A percentile compares a stretch with the other conserved stretches of the same genome.
phyloP scores from a whole-genome alignment of 2,329 filamentous ascomycete genomes.

The Orbilia javanica region DNA sequence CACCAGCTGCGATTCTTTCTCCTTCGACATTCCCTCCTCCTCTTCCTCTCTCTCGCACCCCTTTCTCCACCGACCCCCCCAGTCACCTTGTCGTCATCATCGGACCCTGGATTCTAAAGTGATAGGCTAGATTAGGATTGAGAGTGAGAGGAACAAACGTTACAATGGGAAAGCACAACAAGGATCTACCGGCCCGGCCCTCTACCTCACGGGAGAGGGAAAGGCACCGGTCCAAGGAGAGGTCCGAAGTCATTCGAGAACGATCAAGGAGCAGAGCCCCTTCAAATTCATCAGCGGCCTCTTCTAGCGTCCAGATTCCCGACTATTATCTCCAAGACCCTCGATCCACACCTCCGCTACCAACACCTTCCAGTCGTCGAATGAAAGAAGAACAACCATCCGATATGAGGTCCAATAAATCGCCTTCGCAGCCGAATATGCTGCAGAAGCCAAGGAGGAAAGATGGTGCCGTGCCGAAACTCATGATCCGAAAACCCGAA shows the following conservation, averaged over 20 bases:
- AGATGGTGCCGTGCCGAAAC: conserved; percentile 40
- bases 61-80: conserved; percentile 18
- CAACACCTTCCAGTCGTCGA: conserved; percentile 28
- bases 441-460: conserved; percentile 48
- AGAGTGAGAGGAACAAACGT: conserved; percentile 19
- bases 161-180: conserved; percentile 53
- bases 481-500: conserved; percentile 47
- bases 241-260: conserved; percentile 48
- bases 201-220: conserved; percentile 45
- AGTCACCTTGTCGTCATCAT: conserved; percentile 30
- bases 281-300: conserved; percentile 41
- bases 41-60: not conserved
- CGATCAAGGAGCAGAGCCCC: conserved; percentile 56
- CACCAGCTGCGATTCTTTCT: conserved; percentile 19
- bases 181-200: conserved; percentile 53
- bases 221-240: conserved; percentile 48
- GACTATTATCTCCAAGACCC: conserved; percentile 55
- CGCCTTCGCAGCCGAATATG: conserved; percentile 30
- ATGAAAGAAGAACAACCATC: conserved; percentile 22
- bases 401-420: conserved; percentile 30
- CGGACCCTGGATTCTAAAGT: conserved; percentile 24
- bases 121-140: conserved; percentile 36
- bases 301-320: conserved; percentile 43
- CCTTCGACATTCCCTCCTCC: not conserved
- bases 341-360: conserved; percentile 41